Base-by-base conservation (phyloP, 106 monocot species). In the Dendrobium catenatum region DNA sequence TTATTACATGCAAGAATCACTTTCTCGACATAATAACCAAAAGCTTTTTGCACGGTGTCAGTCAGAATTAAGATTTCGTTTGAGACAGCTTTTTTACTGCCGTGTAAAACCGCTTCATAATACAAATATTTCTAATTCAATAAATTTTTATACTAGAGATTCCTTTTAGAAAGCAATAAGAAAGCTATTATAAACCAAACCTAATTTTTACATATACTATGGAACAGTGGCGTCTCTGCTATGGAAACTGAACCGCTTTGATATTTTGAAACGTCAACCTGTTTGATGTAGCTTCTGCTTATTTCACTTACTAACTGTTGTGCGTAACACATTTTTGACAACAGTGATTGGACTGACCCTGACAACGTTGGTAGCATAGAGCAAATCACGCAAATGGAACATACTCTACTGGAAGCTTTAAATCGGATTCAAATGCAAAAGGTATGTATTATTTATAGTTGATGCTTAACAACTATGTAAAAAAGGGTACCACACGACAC, bases 301-400 rank as follows among this genome's bases (percentile, higher is more conserved):
- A 68, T 31, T 68, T 68, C 20, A 47, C 56, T 77, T 20, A 47
- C 20, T 17, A 29, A 73, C 77, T 31, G 22, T 55, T 20, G 49
- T 79, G 20, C 67, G 33, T 77, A 49, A 75, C 61, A 7, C 48
- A 55, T 46, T 9, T 64, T 6, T 77, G 5, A n/a, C 54, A 81
- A 68, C 84, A 92, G 93, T 86, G 86, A 81, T 80, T 96, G 91
- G 91, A 86, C 73, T 9, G 93, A 96, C 68, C 87, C 89, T 10
- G 94, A 89, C 17, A 93, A 89, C 72, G 82, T 94, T 51, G 81
- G 84, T 40, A 85, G 83, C 42, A 76, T 92, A 51, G 93, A 96
- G 40, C 90, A 93, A 68, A 87, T 96, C 24, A 89, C 77, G 19
- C 86, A 85, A 72, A 87, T 96, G 86, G 94, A 96, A 87, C 86